phyloP scores from a whole-genome alignment of 257 asterid genomes.

The Nicotiana tomentosiformis region DNA sequence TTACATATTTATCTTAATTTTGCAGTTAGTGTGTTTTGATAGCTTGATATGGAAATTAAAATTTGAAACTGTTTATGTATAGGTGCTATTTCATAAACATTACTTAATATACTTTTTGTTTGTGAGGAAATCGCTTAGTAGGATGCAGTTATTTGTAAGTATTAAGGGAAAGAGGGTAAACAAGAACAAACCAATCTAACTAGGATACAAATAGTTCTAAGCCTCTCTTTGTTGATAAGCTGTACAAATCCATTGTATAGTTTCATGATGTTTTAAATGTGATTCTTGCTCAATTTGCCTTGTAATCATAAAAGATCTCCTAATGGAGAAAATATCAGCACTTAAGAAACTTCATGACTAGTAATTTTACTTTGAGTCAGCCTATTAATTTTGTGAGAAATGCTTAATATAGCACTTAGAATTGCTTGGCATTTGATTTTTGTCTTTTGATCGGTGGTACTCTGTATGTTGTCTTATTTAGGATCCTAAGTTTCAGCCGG shows the following conservation, averaged over 20 bases:
- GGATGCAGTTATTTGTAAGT: not conserved
- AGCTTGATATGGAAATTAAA: not conserved
- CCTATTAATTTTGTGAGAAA: not conserved
- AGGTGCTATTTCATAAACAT: not conserved
- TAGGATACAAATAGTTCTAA: not conserved
- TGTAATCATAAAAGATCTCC: not conserved
- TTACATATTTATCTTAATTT: not conserved
- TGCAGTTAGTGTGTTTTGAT: not conserved
- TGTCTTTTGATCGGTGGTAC: not conserved
- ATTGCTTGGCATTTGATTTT: not conserved
- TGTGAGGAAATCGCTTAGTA: not conserved
- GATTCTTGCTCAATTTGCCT: not conserved
- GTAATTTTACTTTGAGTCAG: not conserved
- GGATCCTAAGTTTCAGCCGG: conserved; percentile 92
- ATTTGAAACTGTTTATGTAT: not conserved
- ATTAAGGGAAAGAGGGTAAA: not conserved
- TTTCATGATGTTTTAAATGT: not conserved
- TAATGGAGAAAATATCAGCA: not conserved
- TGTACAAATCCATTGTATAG: not conserved
- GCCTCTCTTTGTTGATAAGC: not conserved
- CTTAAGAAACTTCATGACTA: not conserved
- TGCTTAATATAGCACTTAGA: not conserved
- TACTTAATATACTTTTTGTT: not conserved
- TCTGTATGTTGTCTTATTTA: conserved; percentile 6
- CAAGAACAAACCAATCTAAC: not conserved